Conservation (phyloP, 73 alveolate genomes). For the Uronychia setigera region DNA sequence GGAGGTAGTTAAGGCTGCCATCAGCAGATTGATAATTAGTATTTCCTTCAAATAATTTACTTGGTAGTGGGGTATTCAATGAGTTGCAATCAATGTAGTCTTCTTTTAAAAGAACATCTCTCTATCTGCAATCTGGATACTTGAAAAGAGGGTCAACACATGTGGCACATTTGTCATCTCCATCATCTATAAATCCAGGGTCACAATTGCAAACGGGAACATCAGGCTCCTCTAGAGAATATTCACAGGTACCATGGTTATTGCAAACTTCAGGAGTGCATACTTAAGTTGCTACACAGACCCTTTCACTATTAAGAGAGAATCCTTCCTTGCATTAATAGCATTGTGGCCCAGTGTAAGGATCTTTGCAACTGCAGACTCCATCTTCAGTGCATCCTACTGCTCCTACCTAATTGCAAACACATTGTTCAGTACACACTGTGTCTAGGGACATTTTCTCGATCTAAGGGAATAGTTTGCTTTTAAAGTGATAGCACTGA, state of each 20-base stretch:
- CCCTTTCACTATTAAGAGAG: neutral
- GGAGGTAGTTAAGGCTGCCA: neutral
- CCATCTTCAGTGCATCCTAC: neutral
- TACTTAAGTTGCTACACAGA: neutral
- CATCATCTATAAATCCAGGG: neutral
- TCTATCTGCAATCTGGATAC: neutral
- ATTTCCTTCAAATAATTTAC: neutral
- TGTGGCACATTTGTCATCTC: neutral
- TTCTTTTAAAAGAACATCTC: neutral
- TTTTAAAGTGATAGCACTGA: too few relatives aligned
- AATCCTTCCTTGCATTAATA: neutral
- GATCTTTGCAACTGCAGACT: neutral
- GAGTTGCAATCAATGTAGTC: neutral
- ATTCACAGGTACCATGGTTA: neutral
- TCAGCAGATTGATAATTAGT: neutral
- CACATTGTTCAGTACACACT: neutral
- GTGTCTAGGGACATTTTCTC: too few relatives aligned
- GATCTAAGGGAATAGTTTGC: too few relatives aligned
- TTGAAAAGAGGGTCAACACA: neutral
- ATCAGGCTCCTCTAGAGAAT: neutral
- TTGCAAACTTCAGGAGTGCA: neutral
- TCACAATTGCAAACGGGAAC: neutral
- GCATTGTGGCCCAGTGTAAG: neutral
- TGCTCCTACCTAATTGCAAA: neutral
- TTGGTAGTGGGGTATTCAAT: neutral